Evolutionary conservation across 805 yeast genomes (phyloP), one percentile per base, ranked within the genome.

Genomic region (Pichia californica): DNA sequence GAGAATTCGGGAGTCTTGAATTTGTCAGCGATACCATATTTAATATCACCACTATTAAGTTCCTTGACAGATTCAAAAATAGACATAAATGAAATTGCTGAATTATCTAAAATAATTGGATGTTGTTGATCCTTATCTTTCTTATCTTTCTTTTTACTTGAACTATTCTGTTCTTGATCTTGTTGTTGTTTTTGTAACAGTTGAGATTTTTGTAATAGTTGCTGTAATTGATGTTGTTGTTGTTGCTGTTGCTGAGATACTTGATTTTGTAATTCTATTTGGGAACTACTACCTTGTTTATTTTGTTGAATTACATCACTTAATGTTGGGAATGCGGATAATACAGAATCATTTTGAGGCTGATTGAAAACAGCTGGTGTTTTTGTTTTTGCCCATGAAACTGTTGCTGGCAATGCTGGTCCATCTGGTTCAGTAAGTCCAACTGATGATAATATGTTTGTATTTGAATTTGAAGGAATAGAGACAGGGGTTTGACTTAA

Each of bases 351-450:
- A 37, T 25, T 32, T 14, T 33, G 19, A 4, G 45, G 20, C 51
- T 52, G 41, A 52, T 45, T 36, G 46, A 60, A 62, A 7, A 70
- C 69, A 52, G 52, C 48, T 31, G 16, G 37, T 13, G 41, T n/a
- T 27, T 42, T 40, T 5, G 16, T 31, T 38, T 56, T 30, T 50
- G 57, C 81, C 89, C 89, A 82, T 4, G 83, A 77, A 1, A 83
- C 86, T 16, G 88, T 74, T 1, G 83, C 73, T 8, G 93, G 93
- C 40, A 85, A 69, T 10, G 50, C 41, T 7, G 48, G 44, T 3
- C 80, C 57, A 30, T 52, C 40, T 16, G n/a, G 21, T 6, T 37
- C 56, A 20, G 46, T 48, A 36, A 5, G 42, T 43, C 33, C 33
- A 32, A 19, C 21, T 15, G 30, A 11, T 10, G 14, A 23, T 16